Evolutionary conservation across 768 basidiomycete genomes (phyloP), one percentile per base, ranked within the genome.

Genomic region (Amanita rimosa): DNA sequence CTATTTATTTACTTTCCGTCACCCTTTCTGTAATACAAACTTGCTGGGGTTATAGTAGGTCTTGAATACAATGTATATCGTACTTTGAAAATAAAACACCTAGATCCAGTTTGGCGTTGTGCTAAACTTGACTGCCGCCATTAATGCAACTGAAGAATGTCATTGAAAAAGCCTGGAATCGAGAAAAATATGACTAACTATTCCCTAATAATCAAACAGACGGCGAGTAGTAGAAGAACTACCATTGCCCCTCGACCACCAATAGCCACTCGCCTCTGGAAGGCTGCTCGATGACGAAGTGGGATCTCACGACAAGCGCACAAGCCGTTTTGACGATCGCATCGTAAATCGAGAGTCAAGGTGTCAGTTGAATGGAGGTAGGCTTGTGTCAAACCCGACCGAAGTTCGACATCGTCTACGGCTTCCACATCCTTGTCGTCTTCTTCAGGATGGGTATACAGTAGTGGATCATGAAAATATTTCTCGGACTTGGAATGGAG

Each of bases 201-300:
- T 38, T 47, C 46, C 6, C 37, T 47, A 36, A 47, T 7, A 10
- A 27, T 13, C n/a, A 47, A 39, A 19, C 36, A 47, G 24, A 36
- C 37, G 7, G 36, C 24, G 4, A 47, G 46, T 22, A 47, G 26
- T 22, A 47, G 13, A 34, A 47, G 24, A 17, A 47, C 36, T 16
- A 29, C 17, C 35, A 47, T 47, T 2, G 46, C 35, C n/a, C n/a
- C 46, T 24, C 46, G 38, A 38, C 46, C 26, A 11, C 46, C 46
- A 10, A 36, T 17, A 8, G 26, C 38, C 33, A 47, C 21, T n/a
- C 37, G 46, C 16, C 37, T 38, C 35, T 47, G 19, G 11, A 47
- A 27, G 16, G 24, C 16, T 3, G 22, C 24, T 24, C 35, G 35
- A 17, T 45, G 29, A 10, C 29, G 21, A 31, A 29, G 40, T 16